Evolutionary conservation across 352 stramenopile species (phyloP).

Genomic region (Globisporangium takayamanum): DNA sequence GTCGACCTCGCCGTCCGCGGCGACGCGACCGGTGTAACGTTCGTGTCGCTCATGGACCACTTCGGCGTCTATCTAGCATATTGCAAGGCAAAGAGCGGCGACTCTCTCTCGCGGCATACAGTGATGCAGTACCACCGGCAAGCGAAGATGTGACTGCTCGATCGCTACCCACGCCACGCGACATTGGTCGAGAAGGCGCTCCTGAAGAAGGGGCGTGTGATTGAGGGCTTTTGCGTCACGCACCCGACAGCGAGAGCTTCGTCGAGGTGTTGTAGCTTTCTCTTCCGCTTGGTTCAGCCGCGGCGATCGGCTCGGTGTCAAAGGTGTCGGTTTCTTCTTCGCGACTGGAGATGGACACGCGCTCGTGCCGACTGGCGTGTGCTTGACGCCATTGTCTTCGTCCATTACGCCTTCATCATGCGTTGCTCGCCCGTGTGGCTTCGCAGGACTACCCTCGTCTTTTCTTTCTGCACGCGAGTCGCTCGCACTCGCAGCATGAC

Average conservation of each 20-base stretch:
- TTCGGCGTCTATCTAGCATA: constrained; percentile 20
- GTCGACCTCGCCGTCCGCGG: constrained; percentile 6
- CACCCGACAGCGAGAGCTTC: not conserved
- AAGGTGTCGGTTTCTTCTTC: too few relatives aligned
- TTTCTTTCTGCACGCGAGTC: too few relatives aligned
- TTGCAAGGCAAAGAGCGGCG: not conserved
- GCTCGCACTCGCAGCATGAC: too few relatives aligned
- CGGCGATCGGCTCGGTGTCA: too few relatives aligned
- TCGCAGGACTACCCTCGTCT: too few relatives aligned
- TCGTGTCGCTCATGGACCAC: constrained; percentile 17
- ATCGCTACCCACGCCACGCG: constrained; percentile 5
- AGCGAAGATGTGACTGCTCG: constrained; percentile 13
- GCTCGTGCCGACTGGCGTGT: too few relatives aligned
- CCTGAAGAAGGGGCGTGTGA: constrained; percentile 5
- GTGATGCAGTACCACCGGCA: constrained; percentile 16
- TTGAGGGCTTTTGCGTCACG: constrained; percentile 1
- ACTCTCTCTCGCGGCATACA: constrained; percentile 5
- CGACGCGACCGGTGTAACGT: constrained; percentile 5
- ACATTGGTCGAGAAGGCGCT: constrained; percentile 5
- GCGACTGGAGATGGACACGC: too few relatives aligned
- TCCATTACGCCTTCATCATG: too few relatives aligned
- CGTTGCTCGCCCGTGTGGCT: too few relatives aligned
- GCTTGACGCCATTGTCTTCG: too few relatives aligned
- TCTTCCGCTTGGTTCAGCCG: too few relatives aligned
- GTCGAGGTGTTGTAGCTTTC: too few relatives aligned